These are phyloP conservation scores for Fusarium mundagurra DNA, from an alignment of 2,329 filamentous ascomycete genomes.

Conservation along the genomic window DNA sequence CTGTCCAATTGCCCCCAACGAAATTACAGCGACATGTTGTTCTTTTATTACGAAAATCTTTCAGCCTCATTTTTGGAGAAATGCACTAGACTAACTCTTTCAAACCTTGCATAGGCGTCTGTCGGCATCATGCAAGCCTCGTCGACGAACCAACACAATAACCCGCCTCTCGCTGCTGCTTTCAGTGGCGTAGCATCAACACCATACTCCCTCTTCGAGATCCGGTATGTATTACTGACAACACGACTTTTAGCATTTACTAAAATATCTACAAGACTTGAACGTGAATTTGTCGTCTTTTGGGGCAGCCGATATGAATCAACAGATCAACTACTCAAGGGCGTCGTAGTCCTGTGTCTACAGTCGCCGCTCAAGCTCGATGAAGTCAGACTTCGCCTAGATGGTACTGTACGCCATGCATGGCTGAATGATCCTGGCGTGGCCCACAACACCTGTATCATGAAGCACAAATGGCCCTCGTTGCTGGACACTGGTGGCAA, in stretches of 20 bases:
- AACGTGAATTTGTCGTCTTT: slow-evolving; percentile 81
- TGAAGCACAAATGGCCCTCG: slow-evolving; percentile 73
- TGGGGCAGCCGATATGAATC: slow-evolving; percentile 78
- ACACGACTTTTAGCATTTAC: background rate
- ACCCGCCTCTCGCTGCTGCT: background rate
- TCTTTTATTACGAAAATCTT: background rate
- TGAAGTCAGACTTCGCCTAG: slow-evolving; percentile 75
- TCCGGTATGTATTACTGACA: slow-evolving; percentile 55
- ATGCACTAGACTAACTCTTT: background rate
- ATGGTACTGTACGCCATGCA: slow-evolving; percentile 71
- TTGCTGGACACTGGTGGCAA: slow-evolving; percentile 66
- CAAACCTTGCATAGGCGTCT: background rate
- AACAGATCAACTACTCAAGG: slow-evolving; percentile 76
- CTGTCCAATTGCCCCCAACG: background rate
- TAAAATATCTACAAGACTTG: slow-evolving; percentile 53
- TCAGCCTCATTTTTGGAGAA: background rate
- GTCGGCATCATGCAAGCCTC: slow-evolving; percentile 11
- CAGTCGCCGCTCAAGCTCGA: slow-evolving; percentile 74
- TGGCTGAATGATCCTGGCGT: slow-evolving; percentile 64
- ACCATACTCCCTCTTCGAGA: slow-evolving; percentile 55
- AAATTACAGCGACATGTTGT: background rate
- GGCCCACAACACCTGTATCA: slow-evolving; percentile 65
- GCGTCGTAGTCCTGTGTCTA: slow-evolving; percentile 77
- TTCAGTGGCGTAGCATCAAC: background rate
- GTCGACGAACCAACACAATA: background rate